Evolutionary conservation across 768 basidiomycete genomes (phyloP).

Genomic region (Fibroporia radiculosa): DNA sequence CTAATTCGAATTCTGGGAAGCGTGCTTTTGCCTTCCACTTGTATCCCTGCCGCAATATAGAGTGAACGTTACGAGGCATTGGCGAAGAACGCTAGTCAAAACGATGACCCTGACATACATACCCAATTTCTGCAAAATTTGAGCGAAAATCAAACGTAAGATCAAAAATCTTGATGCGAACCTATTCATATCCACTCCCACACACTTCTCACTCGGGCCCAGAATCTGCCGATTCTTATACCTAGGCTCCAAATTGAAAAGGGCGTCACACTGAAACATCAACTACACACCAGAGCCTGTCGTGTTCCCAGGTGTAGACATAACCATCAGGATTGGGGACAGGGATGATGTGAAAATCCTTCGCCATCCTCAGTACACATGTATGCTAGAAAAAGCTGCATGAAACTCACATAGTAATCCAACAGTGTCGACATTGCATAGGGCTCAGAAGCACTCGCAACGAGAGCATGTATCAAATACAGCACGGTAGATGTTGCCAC

Average conservation of each 20-base stretch:
- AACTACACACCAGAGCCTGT: constrained; percentile 50
- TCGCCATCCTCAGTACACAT: neutral
- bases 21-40: constrained; percentile 48
- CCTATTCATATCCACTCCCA: constrained; percentile 77
- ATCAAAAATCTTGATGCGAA: constrained; percentile 18
- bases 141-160: neutral
- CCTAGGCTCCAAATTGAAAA: constrained; percentile 24
- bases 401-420: constrained; percentile 41
- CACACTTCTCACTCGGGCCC: constrained; percentile 41
- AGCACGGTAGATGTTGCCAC: constrained; percentile 67
- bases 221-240: constrained; percentile 65
- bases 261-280: neutral
- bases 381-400: no score
- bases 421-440: constrained; percentile 44
- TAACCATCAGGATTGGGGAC: constrained; percentile 70
- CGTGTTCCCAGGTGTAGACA: constrained; percentile 60
- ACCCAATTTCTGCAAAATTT: constrained; percentile 50
- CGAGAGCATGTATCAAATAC: constrained; percentile 66
- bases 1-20: constrained; percentile 13
- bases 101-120: constrained; percentile 10
- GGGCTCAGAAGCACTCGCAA: constrained; percentile 39
- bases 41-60: constrained; percentile 44
- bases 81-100: no score
- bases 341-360: constrained; percentile 65
- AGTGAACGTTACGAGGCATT: neutral